These are phyloP conservation scores for Plicaturopsis crispa DNA, from an alignment of 768 basidiomycete species.

Conservation along the genomic window DNA sequence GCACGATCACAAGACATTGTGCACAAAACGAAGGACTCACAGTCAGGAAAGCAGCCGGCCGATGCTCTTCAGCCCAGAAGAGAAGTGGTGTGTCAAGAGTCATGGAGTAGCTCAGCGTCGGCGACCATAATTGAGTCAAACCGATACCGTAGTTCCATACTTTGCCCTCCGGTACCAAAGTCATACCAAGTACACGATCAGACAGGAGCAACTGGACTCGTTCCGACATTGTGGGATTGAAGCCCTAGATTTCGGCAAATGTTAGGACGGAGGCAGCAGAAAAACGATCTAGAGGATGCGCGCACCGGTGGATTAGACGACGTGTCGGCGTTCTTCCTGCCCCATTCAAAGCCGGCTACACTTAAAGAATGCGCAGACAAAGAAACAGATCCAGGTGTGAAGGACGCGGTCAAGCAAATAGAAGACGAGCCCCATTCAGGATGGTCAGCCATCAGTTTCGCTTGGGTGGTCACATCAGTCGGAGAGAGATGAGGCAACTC, in stretches of 20 bases:
- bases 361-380: slow-evolving; percentile 88
- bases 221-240: slow-evolving; percentile 99
- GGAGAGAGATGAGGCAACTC: slow-evolving; percentile 92
- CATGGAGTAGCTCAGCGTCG: slow-evolving; percentile 75
- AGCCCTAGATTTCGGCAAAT: slow-evolving; percentile 56
- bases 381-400: slow-evolving; percentile 97
- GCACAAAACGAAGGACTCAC: slow-evolving; percentile 34
- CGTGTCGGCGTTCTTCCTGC: slow-evolving; percentile 85
- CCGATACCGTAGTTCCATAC: slow-evolving; percentile 98
- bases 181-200: slow-evolving; percentile 94
- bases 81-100: slow-evolving; percentile 85
- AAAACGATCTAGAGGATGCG: slow-evolving; percentile 4
- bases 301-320: slow-evolving; percentile 70
- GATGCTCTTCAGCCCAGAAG: slow-evolving; percentile 96
- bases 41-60: slow-evolving; percentile 89
- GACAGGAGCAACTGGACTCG: slow-evolving; percentile 89
- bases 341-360: slow-evolving; percentile 96
- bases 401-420: slow-evolving; percentile 90
- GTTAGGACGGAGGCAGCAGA: slow-evolving; percentile 5
- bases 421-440: slow-evolving; percentile 92
- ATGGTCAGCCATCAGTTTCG: slow-evolving; percentile 95
- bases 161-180: slow-evolving; percentile 86
- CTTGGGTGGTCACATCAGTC: slow-evolving; percentile 88
- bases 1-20: not conserved
- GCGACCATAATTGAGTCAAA: slow-evolving; percentile 85